Base-by-base conservation (phyloP, 75 land plant genomes). In the Pseudotsuga menziesii region DNA sequence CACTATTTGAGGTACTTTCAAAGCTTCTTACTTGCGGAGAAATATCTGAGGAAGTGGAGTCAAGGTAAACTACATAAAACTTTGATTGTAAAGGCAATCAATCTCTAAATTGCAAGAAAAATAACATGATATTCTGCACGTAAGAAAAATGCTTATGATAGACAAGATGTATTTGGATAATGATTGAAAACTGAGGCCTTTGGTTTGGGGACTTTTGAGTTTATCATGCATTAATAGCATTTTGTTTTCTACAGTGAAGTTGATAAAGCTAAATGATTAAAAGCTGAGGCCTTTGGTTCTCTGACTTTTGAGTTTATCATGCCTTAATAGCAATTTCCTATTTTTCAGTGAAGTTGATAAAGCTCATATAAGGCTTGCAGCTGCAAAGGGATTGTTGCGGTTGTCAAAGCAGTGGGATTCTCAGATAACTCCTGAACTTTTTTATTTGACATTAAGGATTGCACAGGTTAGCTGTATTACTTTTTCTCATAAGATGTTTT, bases 321-420 rank as follows among this genome's bases (percentile, higher is more conserved):
- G 54, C 11, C n/a, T 69, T 35, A 11, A 69, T 20, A n/a, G 20
- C 23, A 80, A n/a, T 35, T 9, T 75, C 76, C 11, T 69, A 52
- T 52, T 60, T 75, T 85, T 56, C 94, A 96, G 99, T 86, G 75
- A 78, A 48, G 84, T 85, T 61, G 99, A 96, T 77, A 96, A 89
- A 78, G 98, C 93, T 44, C 93, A 96, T 79, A 69, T 96, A 77
- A 89, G 87, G 81, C 94, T 96, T 78, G 90, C 95, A 69, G 75
- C 99, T 76, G 99, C 91, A 27, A 96, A 94, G 76, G 90, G 91
- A 58, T 61, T 96, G 60, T 85, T 96, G 55, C 91, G 99, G 11
- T 77, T 96, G 73, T 88, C 97, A 56, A 87, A 80, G 75, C 81
- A 80, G 25, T 96, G 99, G 99, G 98, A 96, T 63, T 79, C 84